Conservation (phyloP, 371 early-diverging fungal species). For the Batkoa obscura region DNA sequence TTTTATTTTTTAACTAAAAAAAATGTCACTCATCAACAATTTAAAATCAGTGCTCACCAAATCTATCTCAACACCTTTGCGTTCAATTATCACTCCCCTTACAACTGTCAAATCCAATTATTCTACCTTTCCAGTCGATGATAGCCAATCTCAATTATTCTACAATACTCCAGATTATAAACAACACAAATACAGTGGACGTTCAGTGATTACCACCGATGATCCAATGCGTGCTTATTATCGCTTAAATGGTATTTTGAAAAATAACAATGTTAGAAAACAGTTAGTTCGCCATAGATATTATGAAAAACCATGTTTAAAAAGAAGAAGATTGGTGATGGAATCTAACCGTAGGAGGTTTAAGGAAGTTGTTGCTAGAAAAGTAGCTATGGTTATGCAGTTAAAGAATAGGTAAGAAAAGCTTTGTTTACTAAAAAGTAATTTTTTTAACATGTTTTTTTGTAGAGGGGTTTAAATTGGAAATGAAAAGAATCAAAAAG, state of each 20-base stretch:
- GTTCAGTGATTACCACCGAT: constrained; percentile 19
- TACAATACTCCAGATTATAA: not conserved
- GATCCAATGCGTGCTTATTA: constrained; percentile 21
- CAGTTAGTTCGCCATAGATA: constrained; percentile 21
- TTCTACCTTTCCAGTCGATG: too few relatives aligned
- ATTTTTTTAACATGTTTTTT: too few relatives aligned
- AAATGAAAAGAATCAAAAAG: too few relatives aligned
- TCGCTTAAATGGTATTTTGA: constrained; percentile 18
- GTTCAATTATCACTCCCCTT: too few relatives aligned
- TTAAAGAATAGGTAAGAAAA: constrained; percentile 29
- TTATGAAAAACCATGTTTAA: constrained; percentile 32
- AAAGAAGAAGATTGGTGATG: constrained; percentile 24
- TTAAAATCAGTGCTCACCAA: too few relatives aligned
- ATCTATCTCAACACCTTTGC: too few relatives aligned
- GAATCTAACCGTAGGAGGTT: constrained; percentile 26
- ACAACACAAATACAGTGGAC: constrained; percentile 12
- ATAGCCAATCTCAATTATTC: too few relatives aligned
- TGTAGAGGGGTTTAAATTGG: too few relatives aligned
- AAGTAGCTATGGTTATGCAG: constrained; percentile 34
- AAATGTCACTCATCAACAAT: too few relatives aligned
- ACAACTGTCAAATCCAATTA: too few relatives aligned
- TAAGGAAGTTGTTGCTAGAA: constrained; percentile 27
- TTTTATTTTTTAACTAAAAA: too few relatives aligned
- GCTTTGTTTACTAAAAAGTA: too few relatives aligned
- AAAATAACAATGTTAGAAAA: constrained; percentile 21